These are phyloP conservation scores for Geranium brycei DNA, from an alignment of 345 rosid species.

Conservation along the genomic window DNA sequence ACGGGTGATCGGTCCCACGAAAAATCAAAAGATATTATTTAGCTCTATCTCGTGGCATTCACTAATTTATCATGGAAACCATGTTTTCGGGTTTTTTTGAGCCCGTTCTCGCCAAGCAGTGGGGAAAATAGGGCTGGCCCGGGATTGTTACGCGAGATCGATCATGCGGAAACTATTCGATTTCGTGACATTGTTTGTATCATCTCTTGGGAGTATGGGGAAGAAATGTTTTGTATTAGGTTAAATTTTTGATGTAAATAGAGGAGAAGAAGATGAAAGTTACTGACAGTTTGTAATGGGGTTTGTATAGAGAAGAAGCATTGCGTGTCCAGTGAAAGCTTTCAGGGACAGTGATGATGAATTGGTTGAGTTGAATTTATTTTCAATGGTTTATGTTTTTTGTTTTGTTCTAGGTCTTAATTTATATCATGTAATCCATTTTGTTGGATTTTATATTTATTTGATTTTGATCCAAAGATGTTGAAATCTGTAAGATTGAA, in stretches of 20 bases:
- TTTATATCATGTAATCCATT: too few species aligned
- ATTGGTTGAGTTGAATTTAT: not conserved
- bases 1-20: conserved; percentile 23
- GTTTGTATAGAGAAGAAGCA: conserved; percentile 23
- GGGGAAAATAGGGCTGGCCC: conserved; percentile 20
- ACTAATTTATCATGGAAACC: conserved; percentile 9
- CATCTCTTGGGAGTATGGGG: conserved; percentile 2
- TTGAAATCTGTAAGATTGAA: too few species aligned
- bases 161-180: not conserved
- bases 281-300: conserved; percentile 16
- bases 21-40: not conserved
- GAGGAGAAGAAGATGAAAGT: conserved; percentile 6
- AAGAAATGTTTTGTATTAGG: not conserved
- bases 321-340: not conserved
- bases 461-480: too few species aligned
- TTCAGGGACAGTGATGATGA: not conserved
- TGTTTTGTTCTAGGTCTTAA: too few species aligned
- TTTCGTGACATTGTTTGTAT: conserved; percentile 13
- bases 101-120: conserved; percentile 5
- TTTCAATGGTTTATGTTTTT: too few species aligned
- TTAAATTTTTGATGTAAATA: conserved; percentile 21
- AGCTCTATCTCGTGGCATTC: conserved; percentile 6
- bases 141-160: conserved; percentile 10
- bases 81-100: conserved; percentile 6
- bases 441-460: too few species aligned